These are phyloP conservation scores for Ceriops decandra DNA, from an alignment of 345 rosid species.

Conservation along the genomic window DNA sequence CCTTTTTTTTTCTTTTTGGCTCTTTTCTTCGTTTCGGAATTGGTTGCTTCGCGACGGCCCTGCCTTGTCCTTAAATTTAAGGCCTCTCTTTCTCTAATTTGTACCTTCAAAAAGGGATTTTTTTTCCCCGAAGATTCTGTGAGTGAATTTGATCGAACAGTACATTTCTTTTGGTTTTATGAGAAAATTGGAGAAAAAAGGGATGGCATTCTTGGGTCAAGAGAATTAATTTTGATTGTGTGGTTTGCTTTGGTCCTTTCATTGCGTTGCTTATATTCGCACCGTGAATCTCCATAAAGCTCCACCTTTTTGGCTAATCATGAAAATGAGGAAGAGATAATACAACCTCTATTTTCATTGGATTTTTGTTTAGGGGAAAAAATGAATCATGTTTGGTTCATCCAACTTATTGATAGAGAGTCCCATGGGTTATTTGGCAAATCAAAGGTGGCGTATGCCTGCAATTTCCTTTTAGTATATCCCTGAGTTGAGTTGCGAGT, in stretches of 20 bases:
- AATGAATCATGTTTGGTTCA: neutral
- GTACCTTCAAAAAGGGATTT: neutral
- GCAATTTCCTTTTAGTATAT: too few relatives aligned
- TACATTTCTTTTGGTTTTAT: neutral
- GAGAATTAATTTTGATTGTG: neutral
- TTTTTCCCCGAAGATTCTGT: neutral
- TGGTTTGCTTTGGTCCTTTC: neutral
- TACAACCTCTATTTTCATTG: neutral
- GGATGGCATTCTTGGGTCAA: neutral
- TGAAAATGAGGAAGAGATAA: neutral
- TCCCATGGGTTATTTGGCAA: neutral
- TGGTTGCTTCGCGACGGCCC: neutral
- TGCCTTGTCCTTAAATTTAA: too few relatives aligned
- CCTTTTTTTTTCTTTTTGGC: neutral
- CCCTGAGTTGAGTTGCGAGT: too few relatives aligned
- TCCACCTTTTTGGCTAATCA: too few relatives aligned
- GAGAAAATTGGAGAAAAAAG: neutral
- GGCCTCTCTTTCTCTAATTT: too few relatives aligned
- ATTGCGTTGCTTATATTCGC: neutral
- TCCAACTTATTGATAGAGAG: neutral
- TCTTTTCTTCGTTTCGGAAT: too few relatives aligned
- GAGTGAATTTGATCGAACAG: constrained; percentile 16
- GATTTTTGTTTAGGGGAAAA: neutral
- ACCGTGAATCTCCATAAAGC: neutral
- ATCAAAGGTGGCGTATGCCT: too few relatives aligned